Percentiles rank a stretch among this genome's conserved stretches.
Evolutionary conservation across 371 early-diverging fungal species (phyloP).

Genomic region (Apophysomyces elegans): DNA sequence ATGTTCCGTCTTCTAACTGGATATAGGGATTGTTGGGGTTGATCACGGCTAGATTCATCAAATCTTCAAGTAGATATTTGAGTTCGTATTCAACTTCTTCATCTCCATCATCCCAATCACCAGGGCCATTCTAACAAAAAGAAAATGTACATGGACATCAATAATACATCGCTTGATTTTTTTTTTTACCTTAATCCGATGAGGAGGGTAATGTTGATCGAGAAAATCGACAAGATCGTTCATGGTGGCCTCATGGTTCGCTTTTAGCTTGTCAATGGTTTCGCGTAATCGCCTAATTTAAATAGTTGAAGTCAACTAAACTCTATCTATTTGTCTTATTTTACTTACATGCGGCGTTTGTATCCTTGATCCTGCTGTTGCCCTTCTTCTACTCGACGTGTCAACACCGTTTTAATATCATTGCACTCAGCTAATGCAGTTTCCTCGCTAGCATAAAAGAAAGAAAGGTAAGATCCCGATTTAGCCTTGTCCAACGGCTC

Average conservation of each 20-base stretch:
- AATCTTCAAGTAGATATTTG: conserved; percentile 44
- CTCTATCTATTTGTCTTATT: background rate
- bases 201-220: conserved; percentile 51
- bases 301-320: too few species aligned
- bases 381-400: conserved; percentile 19
- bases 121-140: background rate
- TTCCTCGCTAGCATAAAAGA: conserved; percentile 19
- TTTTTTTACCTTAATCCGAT: conserved; percentile 38
- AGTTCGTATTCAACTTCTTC: conserved; percentile 35
- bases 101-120: conserved; percentile 14
- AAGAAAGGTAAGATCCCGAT: too few species aligned
- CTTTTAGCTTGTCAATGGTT: background rate
- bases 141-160: background rate
- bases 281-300: background rate
- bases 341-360: conserved; percentile 9
- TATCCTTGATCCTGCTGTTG: conserved; percentile 9
- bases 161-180: too few species aligned
- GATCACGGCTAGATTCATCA: conserved; percentile 58
- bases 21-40: conserved; percentile 55
- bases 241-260: conserved; percentile 31
- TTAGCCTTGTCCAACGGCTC: too few species aligned
- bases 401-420: conserved; percentile 24
- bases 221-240: conserved; percentile 50
- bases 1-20: conserved; percentile 42
- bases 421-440: conserved; percentile 25